Percentiles rank a stretch among this genome's conserved stretches.
These are phyloP conservation scores for Paraphaeosphaeria sporulosa DNA, from an alignment of 2,329 filamentous ascomycete species.

Conservation along the genomic window DNA sequence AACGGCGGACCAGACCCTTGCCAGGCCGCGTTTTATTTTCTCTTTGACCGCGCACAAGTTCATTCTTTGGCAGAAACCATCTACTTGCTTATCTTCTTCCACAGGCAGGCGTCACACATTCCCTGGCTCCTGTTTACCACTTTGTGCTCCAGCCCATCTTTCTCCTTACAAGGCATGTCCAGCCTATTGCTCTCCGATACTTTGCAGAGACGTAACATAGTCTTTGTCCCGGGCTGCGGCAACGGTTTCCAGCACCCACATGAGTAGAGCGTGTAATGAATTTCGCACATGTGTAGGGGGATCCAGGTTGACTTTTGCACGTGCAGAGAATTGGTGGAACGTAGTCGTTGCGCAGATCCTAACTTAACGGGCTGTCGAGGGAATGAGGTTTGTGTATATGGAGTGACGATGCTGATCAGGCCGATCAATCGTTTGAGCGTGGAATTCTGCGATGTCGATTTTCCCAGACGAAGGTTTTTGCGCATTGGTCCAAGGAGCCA, in stretches of 20 bases:
- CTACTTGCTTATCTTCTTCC: slow-evolving; percentile 12
- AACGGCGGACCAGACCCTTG: not conserved
- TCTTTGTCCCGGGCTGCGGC: not conserved
- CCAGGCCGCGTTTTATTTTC: not conserved
- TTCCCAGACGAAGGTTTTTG: not conserved
- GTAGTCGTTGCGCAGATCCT: not conserved
- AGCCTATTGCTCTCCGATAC: not conserved
- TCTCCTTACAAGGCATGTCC: slow-evolving; percentile 6
- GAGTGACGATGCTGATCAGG: not conserved
- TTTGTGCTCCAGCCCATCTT: slow-evolving; percentile 1
- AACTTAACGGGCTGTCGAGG: not conserved
- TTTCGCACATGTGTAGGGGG: slow-evolving; percentile 3
- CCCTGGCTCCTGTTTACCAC: slow-evolving; percentile 9
- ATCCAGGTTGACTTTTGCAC: not conserved
- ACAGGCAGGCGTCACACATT: slow-evolving; percentile 9
- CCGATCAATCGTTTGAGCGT: not conserved
- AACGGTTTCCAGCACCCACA: slow-evolving; percentile 6
- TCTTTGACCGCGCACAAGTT: not conserved
- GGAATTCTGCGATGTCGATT: not conserved
- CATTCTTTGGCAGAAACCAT: not conserved
- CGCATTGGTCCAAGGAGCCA: not conserved
- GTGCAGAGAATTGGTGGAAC: not conserved
- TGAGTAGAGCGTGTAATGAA: slow-evolving; percentile 8
- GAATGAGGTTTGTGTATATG: not conserved
- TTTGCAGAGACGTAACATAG: slow-evolving; percentile 10